Conservation (phyloP, 2,329 filamentous ascomycete species). For the Knufia petricola region DNA sequence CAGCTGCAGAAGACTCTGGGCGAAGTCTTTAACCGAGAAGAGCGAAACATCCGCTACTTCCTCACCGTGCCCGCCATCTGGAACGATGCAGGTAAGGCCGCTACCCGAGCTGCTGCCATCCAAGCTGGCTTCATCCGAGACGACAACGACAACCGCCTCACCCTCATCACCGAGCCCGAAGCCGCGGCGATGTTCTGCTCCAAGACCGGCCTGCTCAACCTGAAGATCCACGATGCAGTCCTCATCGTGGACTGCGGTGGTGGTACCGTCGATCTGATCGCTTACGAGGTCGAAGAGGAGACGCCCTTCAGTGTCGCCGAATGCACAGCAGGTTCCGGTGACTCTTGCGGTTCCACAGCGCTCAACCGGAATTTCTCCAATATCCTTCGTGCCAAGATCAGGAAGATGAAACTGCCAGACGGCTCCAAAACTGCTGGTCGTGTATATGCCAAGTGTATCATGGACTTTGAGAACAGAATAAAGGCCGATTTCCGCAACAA, state of each 20-base stretch:
- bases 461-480: slow-evolving; percentile 99
- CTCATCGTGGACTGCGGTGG: slow-evolving; percentile 97
- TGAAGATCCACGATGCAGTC: slow-evolving; percentile 98
- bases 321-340: slow-evolving; percentile 92
- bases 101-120: slow-evolving; percentile 88
- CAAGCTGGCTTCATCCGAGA: slow-evolving; percentile 94
- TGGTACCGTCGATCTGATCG: slow-evolving; percentile 97
- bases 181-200: slow-evolving; percentile 95
- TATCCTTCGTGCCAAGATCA: slow-evolving; percentile 91
- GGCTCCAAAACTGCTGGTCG: slow-evolving; percentile 95
- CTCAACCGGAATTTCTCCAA: slow-evolving; percentile 98
- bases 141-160: slow-evolving; percentile 94
- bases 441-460: slow-evolving; percentile 98
- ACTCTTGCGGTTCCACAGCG: slow-evolving; percentile 96
- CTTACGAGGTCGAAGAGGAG: slow-evolving; percentile 97
- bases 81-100: slow-evolving; percentile 98
- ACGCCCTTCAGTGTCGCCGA: slow-evolving; percentile 94
- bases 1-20: slow-evolving; percentile 93
- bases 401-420: slow-evolving; percentile 98
- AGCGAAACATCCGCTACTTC: slow-evolving; percentile 96
- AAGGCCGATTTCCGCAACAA: slow-evolving; percentile 99
- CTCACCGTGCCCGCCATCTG: slow-evolving; percentile 98
- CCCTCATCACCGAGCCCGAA: slow-evolving; percentile 90
- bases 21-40: slow-evolving; percentile 95
- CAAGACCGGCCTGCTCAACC: slow-evolving; percentile 87